Conservation (phyloP, 2,329 filamentous ascomycete genomes). For the Davidsoniella virescens region DNA sequence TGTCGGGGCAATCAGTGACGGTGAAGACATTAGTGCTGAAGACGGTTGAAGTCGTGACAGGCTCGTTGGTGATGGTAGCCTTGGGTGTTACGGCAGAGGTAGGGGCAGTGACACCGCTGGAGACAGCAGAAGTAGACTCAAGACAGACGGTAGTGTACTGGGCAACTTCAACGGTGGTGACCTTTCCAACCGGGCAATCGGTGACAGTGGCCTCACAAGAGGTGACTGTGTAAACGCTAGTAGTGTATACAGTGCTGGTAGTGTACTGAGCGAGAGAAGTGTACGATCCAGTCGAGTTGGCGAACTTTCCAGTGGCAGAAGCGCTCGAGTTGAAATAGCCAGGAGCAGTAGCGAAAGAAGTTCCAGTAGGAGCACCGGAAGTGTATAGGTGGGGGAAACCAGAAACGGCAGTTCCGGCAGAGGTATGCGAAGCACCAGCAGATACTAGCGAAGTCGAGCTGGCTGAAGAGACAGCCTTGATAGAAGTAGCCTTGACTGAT, state of each 20-base stretch:
- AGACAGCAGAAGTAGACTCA: neutral
- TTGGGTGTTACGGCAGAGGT: neutral
- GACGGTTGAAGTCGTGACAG: conserved; percentile 22
- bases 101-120: conserved; percentile 1
- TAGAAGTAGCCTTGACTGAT: neutral
- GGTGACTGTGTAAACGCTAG: conserved; percentile 20
- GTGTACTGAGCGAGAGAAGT: conserved; percentile 12
- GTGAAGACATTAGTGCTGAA: conserved; percentile 31
- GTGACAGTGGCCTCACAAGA: conserved; percentile 18
- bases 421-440: too few relatives aligned
- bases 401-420: neutral
- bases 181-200: conserved; percentile 19
- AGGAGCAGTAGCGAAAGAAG: neutral
- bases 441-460: neutral
- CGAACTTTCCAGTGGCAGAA: conserved; percentile 10
- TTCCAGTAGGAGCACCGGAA: neutral
- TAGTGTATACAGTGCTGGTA: conserved; percentile 19
- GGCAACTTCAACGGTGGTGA: conserved; percentile 15
- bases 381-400: neutral
- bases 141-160: conserved; percentile 28
- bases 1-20: conserved; percentile 37
- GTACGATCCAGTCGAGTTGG: conserved; percentile 5
- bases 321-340: neutral
- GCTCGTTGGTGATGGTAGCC: neutral
- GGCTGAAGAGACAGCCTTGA: neutral